Conservation (phyloP, 305 asterid genomes). For the Solanum hybrid region DNA sequence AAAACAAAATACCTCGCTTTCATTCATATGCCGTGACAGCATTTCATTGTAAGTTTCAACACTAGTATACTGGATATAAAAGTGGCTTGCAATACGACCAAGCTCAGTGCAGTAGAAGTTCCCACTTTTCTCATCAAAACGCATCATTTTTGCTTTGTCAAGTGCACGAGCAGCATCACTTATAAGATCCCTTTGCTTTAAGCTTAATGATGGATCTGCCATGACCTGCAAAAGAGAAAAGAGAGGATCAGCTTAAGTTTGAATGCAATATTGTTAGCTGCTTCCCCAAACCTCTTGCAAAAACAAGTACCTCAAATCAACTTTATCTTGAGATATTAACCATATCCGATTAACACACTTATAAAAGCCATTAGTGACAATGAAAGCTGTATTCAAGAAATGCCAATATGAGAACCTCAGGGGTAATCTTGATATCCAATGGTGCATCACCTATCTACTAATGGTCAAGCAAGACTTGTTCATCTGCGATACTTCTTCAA, state of each 20-base stretch:
- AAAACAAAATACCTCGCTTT: conserved; percentile 55
- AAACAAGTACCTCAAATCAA: neutral
- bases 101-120: conserved; percentile 97
- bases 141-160: conserved; percentile 99
- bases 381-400: neutral
- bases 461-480: neutral
- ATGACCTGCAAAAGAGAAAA: conserved; percentile 48
- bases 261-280: neutral
- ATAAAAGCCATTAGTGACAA: neutral
- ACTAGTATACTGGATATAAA: conserved; percentile 93
- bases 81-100: conserved; percentile 99
- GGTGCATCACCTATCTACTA: neutral
- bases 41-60: conserved; percentile 93
- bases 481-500: neutral
- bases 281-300: neutral
- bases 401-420: neutral
- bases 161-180: conserved; percentile 96
- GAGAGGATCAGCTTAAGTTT: neutral
- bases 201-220: conserved; percentile 87
- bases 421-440: neutral
- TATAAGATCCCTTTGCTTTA: conserved; percentile 87
- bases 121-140: conserved; percentile 98
- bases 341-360: neutral
- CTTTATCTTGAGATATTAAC: neutral
- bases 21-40: conserved; percentile 92